Base-by-base conservation (phyloP, 805 yeast species). In the Suhomyces canberraensis region DNA sequence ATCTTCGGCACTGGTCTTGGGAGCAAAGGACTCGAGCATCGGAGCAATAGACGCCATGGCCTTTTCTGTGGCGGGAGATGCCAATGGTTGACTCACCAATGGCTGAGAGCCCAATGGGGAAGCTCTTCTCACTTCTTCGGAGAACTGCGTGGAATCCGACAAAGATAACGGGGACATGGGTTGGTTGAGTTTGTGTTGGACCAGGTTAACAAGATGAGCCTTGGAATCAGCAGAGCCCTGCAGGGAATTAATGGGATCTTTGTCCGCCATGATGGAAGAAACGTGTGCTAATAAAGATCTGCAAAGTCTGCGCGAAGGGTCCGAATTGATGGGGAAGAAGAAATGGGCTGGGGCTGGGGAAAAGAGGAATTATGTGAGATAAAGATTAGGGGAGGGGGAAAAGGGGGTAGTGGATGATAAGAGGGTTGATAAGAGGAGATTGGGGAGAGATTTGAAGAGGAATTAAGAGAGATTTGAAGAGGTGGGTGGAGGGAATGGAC, bases 1-100 rank as follows among this genome's bases (percentile, higher is more conserved):
- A 32, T 45, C 49, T 20, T 46, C 49, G 11, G 77, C 69, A 0
- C 82, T 74, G 0, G 89, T 75, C 51, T 82, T 84, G 4, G 93
- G 93, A 4, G 78, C 73, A 56, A 82, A 85, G 1, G 77, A 70
- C 52, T 81, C 89, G 27, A 85, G 58, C 53, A 84, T 82, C 2
- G 95, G 93, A 1, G 91, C 91, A 29, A 84, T 78, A 0, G 87
- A 75, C 8, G 86, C 90, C 69, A 84, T 80, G 9, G 91, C 91
- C 44, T 69, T 77, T 38, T 66, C 62, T 3, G 73, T 66, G 19
- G 60, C 60, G 9, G 64, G 64, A 1, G 60, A 45, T 3, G 56
- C 44, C n/a, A 44, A 29, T 24, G 47, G 51, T 15, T 37, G 45
- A 15, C 30, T 26, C 14, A 22, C 11, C 9, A 20, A 20, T 20